Conservation (phyloP, 768 basidiomycete genomes). For the Hygrophorus russula region DNA sequence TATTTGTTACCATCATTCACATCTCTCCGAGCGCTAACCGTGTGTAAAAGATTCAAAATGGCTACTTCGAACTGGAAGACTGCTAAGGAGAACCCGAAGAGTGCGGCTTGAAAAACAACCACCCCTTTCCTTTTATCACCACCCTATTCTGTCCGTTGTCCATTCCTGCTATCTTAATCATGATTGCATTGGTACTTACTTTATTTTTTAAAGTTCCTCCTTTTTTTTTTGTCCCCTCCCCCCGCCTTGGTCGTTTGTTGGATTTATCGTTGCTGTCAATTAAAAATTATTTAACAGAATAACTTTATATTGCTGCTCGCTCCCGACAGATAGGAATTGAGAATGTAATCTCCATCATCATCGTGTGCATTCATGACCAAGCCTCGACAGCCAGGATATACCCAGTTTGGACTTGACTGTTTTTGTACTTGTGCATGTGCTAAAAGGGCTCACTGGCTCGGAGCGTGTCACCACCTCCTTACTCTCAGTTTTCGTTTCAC, state of each 20-base stretch:
- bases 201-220: not conserved
- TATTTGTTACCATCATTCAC: constrained; percentile 19
- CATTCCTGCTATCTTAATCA: constrained; percentile 5
- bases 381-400: not conserved
- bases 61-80: constrained; percentile 74
- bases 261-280: not conserved
- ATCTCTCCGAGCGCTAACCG: constrained; percentile 6
- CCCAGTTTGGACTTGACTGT: not conserved
- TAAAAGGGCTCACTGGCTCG: too few species aligned
- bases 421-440: not conserved
- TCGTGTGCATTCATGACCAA: too few species aligned
- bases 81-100: constrained; percentile 56
- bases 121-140: not conserved
- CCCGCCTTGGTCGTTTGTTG: not conserved
- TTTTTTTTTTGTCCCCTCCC: not conserved
- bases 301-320: not conserved
- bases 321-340: too few species aligned
- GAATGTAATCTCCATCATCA: too few species aligned
- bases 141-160: not conserved
- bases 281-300: not conserved
- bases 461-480: constrained; percentile 2
- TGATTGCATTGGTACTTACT: not conserved
- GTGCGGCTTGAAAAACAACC: constrained; percentile 15
- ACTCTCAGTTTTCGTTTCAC: constrained; percentile 7
- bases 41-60: constrained; percentile 47